A percentile compares a stretch with the other conserved stretches of the same genome.
These are phyloP conservation scores for Paragyromitra xinjiangensis DNA, from an alignment of 495 filamentous ascomycete species.

Conservation along the genomic window DNA sequence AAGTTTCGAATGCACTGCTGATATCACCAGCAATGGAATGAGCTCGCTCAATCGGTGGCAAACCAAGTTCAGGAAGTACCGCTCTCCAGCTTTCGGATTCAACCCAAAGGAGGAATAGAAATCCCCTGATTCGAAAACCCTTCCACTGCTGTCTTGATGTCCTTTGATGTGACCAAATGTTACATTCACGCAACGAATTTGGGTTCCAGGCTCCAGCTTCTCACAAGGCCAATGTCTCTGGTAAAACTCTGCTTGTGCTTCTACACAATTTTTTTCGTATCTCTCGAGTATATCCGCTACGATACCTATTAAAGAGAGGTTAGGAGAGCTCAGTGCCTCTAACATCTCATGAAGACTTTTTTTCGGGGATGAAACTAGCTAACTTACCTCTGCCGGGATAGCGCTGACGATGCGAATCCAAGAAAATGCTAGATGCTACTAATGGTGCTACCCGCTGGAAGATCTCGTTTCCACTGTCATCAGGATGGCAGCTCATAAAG, in stretches of 20 bases:
- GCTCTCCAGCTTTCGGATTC: not conserved
- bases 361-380: conserved; percentile 45
- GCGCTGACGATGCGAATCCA: conserved; percentile 8
- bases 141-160: conserved; percentile 34
- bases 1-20: too few relatives aligned
- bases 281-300: conserved; percentile 20
- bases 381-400: conserved; percentile 1
- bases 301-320: conserved; percentile 8
- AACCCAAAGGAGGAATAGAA: not conserved
- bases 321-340: not conserved
- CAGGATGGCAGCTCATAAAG: conserved; percentile 6
- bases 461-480: not conserved
- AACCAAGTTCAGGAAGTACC: not conserved
- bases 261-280: conserved; percentile 18
- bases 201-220: not conserved
- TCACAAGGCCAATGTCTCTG: conserved; percentile 40
- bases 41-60: not conserved
- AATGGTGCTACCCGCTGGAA: conserved; percentile 8
- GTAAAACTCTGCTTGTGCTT: conserved; percentile 34
- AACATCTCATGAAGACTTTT: conserved; percentile 18
- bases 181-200: conserved; percentile 39
- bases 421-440: conserved; percentile 51
- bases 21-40: not conserved
- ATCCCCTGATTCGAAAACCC: not conserved
- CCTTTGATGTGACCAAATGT: conserved; percentile 21